These are phyloP conservation scores for Populus simonii DNA, from an alignment of 345 rosid genomes.

Conservation along the genomic window DNA sequence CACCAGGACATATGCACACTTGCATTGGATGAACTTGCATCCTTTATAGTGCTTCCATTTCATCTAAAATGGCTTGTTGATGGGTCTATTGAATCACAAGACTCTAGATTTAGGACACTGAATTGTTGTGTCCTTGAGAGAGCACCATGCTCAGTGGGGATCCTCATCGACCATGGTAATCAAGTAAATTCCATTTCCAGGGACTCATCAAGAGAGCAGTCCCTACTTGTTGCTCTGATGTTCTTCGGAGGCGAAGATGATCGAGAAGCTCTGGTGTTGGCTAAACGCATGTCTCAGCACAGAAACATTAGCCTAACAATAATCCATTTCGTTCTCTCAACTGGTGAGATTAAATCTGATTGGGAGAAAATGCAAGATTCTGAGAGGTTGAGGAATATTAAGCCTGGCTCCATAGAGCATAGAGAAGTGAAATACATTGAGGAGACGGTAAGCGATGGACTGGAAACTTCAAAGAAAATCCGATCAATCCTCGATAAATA, in stretches of 20 bases:
- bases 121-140: conserved; percentile 36
- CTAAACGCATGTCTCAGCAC: conserved; percentile 29
- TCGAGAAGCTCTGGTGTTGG: conserved; percentile 36
- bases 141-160: conserved; percentile 49
- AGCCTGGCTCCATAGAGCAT: neutral
- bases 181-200: neutral
- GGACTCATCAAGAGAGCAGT: neutral
- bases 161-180: conserved; percentile 37
- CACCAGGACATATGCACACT: conserved; percentile 40
- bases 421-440: conserved; percentile 17
- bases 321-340: neutral
- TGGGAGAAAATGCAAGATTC: conserved; percentile 41
- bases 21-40: conserved; percentile 29
- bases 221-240: conserved; percentile 21
- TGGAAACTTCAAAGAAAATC: conserved; percentile 28
- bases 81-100: conserved; percentile 24
- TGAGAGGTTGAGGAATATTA: conserved; percentile 36
- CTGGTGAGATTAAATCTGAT: neutral
- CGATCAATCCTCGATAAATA: conserved; percentile 25
- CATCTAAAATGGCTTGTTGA: conserved; percentile 38
- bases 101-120: conserved; percentile 18
- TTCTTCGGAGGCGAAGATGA: conserved; percentile 44
- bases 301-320: conserved; percentile 18
- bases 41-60: conserved; percentile 39
- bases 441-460: conserved; percentile 39